phyloP scores from a whole-genome alignment of 2,329 filamentous ascomycete genomes.

The Hypoxylon sp. region DNA sequence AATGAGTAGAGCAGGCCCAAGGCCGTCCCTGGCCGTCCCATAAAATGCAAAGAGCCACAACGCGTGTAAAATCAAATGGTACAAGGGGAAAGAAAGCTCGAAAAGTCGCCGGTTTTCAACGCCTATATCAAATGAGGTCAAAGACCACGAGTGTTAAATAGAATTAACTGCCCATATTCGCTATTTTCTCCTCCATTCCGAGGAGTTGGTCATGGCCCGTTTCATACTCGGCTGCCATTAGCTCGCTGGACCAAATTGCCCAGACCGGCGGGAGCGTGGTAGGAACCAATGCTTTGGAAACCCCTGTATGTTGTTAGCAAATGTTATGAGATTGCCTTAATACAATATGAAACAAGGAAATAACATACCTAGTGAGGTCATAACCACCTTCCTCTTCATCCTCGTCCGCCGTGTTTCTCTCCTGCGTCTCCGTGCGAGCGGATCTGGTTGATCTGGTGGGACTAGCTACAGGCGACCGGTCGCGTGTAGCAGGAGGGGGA shows the following conservation, averaged over 20 bases:
- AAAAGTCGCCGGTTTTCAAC: neutral
- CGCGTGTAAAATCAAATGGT: neutral
- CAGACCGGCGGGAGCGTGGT: constrained; percentile 62
- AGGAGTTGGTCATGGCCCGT: neutral
- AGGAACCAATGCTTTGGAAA: constrained; percentile 76
- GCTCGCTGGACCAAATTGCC: constrained; percentile 31
- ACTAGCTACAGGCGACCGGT: constrained; percentile 66
- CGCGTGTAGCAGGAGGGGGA: constrained; percentile 64
- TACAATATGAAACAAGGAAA: neutral
- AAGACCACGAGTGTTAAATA: neutral
- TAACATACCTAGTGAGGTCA: constrained; percentile 71
- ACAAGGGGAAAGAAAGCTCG: neutral
- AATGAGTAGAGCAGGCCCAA: neutral
- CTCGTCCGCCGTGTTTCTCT: constrained; percentile 44
- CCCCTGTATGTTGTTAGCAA: constrained; percentile 63
- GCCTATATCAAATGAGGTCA: neutral
- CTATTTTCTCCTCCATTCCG: neutral
- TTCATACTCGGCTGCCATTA: constrained; percentile 37
- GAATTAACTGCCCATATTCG: neutral
- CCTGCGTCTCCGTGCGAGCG: constrained; percentile 49
- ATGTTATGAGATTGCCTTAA: neutral
- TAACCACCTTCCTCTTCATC: constrained; percentile 67
- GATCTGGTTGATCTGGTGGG: constrained; percentile 64
- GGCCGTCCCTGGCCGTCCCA: neutral
- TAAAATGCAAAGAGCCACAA: neutral